phyloP scores from a whole-genome alignment of 2,329 filamentous ascomycete genomes.

The Fusarium torreyae region DNA sequence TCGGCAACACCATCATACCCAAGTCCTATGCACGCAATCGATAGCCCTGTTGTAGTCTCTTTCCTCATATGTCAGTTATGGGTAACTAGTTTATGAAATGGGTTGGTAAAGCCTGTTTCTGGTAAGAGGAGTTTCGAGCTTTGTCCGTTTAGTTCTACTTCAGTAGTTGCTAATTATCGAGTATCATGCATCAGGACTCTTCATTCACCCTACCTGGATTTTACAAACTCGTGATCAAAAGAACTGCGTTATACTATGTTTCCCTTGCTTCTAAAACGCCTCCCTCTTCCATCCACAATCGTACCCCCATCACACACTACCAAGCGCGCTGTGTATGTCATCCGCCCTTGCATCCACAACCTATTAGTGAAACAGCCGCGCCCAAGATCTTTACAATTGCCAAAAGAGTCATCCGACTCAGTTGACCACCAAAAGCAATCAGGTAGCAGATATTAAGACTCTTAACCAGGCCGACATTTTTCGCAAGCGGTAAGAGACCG shows the following conservation, averaged over 20 bases:
- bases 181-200: background rate
- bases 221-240: no score
- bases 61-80: background rate
- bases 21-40: background rate
- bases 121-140: rapidly evolving
- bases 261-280: background rate
- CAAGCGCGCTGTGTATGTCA: constrained; percentile 30
- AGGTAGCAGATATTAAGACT: no score
- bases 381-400: background rate
- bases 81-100: background rate
- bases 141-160: background rate
- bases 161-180: background rate
- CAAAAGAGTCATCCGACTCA: background rate
- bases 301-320: background rate
- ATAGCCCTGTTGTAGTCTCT: background rate
- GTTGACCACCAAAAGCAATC: background rate
- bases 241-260: no score
- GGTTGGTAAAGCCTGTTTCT: background rate
- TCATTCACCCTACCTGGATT: background rate
- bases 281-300: background rate
- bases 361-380: constrained; percentile 31
- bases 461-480: background rate
- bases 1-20: constrained; percentile 29
- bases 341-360: constrained; percentile 23
- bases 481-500: background rate